These are phyloP conservation scores for Aspergillus sp. DNA, from an alignment of 2,329 filamentous ascomycete genomes.

Conservation along the genomic window DNA sequence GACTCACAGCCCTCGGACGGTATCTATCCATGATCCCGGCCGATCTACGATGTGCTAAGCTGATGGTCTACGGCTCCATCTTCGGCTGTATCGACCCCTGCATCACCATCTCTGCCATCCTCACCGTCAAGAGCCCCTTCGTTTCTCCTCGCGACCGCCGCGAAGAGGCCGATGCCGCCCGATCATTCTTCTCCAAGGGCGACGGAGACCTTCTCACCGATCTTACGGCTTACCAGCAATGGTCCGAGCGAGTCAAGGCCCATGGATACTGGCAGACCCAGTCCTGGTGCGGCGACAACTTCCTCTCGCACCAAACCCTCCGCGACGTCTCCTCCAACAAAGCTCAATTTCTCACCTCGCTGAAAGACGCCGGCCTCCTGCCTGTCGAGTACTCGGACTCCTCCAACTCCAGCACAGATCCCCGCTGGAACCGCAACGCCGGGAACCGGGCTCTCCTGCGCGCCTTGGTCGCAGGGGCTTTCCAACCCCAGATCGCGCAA, in stretches of 20 bases:
- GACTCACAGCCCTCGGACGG: constrained; percentile 84
- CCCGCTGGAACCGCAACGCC: constrained; percentile 37
- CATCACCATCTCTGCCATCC: constrained; percentile 83
- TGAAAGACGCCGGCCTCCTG: constrained; percentile 83
- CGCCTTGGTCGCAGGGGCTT: constrained; percentile 70
- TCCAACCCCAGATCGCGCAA: constrained; percentile 82
- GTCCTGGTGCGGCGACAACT: constrained; percentile 80
- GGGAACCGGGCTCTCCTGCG: constrained; percentile 57
- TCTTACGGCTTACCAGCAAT: constrained; percentile 78
- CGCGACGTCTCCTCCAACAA: constrained; percentile 85
- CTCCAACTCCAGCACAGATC: constrained; percentile 25
- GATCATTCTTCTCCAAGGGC: constrained; percentile 69
- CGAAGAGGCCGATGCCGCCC: constrained; percentile 75
- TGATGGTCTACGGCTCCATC: constrained; percentile 92
- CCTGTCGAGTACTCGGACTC: constrained; percentile 48
- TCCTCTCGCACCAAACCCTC: constrained; percentile 78
- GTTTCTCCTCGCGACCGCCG: constrained; percentile 78
- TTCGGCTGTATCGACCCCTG: constrained; percentile 90
- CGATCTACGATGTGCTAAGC: constrained; percentile 86
- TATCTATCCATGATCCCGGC: constrained; percentile 95
- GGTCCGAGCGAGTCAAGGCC: constrained; percentile 65
- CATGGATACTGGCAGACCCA: constrained; percentile 48
- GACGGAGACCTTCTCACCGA: constrained; percentile 91
- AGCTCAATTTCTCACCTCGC: constrained; percentile 78
- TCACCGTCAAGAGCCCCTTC: constrained; percentile 89